phyloP scores from a whole-genome alignment of 805 yeast species.

The Starmerella cellae region DNA sequence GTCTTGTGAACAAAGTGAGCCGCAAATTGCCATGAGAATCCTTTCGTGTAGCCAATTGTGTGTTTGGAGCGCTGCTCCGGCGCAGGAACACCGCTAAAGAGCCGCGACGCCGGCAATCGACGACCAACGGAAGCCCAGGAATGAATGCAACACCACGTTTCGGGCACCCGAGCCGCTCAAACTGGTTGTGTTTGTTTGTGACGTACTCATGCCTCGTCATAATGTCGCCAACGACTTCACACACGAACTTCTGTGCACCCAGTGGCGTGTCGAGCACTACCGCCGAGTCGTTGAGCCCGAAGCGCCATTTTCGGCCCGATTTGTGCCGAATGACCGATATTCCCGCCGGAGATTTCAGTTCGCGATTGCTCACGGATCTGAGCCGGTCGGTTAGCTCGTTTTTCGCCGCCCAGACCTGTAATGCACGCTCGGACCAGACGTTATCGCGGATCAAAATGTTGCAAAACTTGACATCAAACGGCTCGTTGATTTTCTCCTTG shows the following conservation, averaged over 20 bases:
- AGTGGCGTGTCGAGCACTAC: constrained; percentile 49
- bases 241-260: constrained; percentile 35
- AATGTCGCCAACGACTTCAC: constrained; percentile 62
- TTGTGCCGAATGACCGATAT: constrained; percentile 1
- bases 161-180: constrained; percentile 57
- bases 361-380: constrained; percentile 1
- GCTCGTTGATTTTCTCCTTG: neutral
- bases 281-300: constrained; percentile 15
- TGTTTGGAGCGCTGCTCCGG: constrained; percentile 64
- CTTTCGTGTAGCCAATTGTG: constrained; percentile 41
- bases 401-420: neutral
- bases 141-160: constrained; percentile 43
- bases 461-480: constrained; percentile 5
- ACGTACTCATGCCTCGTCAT: constrained; percentile 52
- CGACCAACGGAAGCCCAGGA: constrained; percentile 46
- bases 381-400: neutral
- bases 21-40: constrained; percentile 31
- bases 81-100: constrained; percentile 63
- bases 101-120: constrained; percentile 74
- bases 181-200: constrained; percentile 59
- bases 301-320: constrained; percentile 1
- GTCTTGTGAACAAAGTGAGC: constrained; percentile 45
- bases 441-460: constrained; percentile 2
- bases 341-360: neutral
- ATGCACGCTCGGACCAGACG: constrained; percentile 1